A percentile compares a stretch with the other conserved stretches of the same genome.
Conservation (phyloP, 306 rosid species). For the Trifolium dubium region DNA sequence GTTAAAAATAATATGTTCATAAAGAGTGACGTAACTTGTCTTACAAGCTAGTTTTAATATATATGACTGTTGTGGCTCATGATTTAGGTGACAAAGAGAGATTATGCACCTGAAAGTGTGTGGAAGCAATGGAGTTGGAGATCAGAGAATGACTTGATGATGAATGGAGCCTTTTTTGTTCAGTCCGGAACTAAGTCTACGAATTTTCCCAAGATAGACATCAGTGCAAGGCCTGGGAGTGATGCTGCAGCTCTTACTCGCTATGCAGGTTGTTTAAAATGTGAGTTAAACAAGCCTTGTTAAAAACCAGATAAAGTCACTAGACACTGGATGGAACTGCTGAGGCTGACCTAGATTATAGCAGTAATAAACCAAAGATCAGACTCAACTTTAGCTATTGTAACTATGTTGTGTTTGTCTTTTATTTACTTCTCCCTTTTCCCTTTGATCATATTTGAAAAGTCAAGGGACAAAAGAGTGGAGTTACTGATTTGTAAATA, state of each 20-base stretch:
- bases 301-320: slow-evolving; percentile 25
- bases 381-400: slow-evolving; percentile 1
- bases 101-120: slow-evolving; percentile 46
- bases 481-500: slow-evolving; percentile 17
- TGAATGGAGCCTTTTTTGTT: slow-evolving; percentile 55
- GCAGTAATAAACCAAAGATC: neutral
- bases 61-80: neutral
- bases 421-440: neutral
- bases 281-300: slow-evolving; percentile 45
- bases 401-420: slow-evolving; percentile 9
- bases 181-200: slow-evolving; percentile 21
- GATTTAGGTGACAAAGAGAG: slow-evolving; percentile 63
- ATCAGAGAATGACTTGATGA: slow-evolving; percentile 57
- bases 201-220: neutral
- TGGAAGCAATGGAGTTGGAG: slow-evolving; percentile 65
- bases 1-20: neutral
- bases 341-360: slow-evolving; percentile 13
- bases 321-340: neutral
- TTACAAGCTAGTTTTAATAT: neutral
- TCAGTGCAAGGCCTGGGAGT: slow-evolving; percentile 46
- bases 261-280: slow-evolving; percentile 57
- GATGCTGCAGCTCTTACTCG: slow-evolving; percentile 49
- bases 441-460: slow-evolving; percentile 9
- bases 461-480: slow-evolving; percentile 2
- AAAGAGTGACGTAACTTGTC: no score